These are phyloP conservation scores for Vinca minor DNA, from an alignment of 257 asterid genomes.

Conservation along the genomic window DNA sequence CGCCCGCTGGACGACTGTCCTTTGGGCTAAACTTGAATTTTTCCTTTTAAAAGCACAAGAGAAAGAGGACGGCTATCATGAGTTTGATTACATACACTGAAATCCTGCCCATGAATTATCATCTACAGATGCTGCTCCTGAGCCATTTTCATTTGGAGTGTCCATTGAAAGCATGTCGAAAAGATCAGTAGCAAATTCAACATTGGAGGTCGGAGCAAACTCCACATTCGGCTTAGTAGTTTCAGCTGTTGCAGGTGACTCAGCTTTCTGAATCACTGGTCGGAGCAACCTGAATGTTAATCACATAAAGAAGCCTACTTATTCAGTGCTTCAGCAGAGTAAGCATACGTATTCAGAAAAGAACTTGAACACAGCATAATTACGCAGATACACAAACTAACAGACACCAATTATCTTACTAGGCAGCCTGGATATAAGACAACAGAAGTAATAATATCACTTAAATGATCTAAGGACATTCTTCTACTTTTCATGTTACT, in stretches of 20 bases:
- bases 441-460: neutral
- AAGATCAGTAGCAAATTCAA: conserved; percentile 89
- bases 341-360: neutral
- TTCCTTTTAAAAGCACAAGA: neutral
- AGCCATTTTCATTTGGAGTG: conserved; percentile 47
- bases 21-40: neutral
- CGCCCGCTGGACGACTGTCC: too few species aligned
- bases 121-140: conserved; percentile 49
- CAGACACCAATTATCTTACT: neutral
- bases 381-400: neutral
- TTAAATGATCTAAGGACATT: neutral
- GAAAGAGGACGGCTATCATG: conserved; percentile 5
- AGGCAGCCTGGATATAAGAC: neutral
- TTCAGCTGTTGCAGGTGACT: conserved; percentile 41
- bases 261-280: conserved; percentile 49
- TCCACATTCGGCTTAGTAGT: conserved; percentile 40
- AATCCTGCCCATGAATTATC: conserved; percentile 89
- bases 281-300: conserved; percentile 66
- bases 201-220: conserved; percentile 51
- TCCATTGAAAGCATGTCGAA: conserved; percentile 81
- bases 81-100: conserved; percentile 55
- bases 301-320: conserved; percentile 17
- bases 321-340: neutral
- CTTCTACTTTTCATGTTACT: neutral
- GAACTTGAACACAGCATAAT: neutral